These are phyloP conservation scores for Escallonia herrerae DNA, from an alignment of 129 eudicot genomes.

Conservation along the genomic window DNA sequence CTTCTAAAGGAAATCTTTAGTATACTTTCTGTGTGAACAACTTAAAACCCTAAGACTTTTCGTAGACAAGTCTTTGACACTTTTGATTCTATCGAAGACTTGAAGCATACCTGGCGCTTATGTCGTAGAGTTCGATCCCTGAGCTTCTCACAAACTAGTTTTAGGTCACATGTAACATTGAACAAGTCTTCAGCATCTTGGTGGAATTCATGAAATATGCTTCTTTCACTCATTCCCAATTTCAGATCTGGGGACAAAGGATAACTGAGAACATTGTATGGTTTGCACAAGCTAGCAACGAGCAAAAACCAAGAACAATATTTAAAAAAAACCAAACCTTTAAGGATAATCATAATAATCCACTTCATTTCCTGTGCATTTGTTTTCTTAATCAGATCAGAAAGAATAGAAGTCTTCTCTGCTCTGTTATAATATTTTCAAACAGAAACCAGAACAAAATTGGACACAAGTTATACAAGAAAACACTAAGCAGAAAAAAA, in stretches of 20 bases:
- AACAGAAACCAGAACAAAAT: conserved; percentile 8
- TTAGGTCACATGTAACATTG: conserved; percentile 94
- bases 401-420: conserved; percentile 69
- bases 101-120: conserved; percentile 74
- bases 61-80: no score
- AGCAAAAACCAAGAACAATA: background rate
- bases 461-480: background rate
- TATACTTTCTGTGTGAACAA: no score
- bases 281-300: background rate
- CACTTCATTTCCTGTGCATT: conserved; percentile 98
- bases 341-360: conserved; percentile 89
- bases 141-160: conserved; percentile 88
- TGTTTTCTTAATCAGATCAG: conserved; percentile 78
- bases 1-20: no score
- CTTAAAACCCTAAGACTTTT: no score
- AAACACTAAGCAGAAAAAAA: background rate
- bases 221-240: conserved; percentile 94
- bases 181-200: conserved; percentile 99
- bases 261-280: conserved; percentile 2
- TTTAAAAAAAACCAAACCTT: conserved; percentile 41
- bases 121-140: conserved; percentile 67
- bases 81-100: background rate
- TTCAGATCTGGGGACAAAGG: conserved; percentile 58
- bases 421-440: conserved; percentile 37
- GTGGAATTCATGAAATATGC: conserved; percentile 93